Base-by-base conservation (phyloP, 352 stramenopile species). In the Phytophthora constricta region DNA sequence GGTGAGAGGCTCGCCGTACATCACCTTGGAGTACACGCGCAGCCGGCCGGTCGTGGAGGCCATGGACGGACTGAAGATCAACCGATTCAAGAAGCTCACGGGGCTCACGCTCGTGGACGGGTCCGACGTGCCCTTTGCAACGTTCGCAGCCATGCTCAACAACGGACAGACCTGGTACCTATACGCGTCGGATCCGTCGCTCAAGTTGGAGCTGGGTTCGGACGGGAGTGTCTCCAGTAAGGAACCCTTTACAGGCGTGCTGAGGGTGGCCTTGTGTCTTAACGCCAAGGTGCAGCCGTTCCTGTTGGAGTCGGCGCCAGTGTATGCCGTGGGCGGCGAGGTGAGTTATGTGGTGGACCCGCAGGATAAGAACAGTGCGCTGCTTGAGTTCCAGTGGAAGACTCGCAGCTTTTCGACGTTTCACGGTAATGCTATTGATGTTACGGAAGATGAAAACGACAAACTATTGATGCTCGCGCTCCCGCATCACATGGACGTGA, bases 1-100 rank as follows among this genome's bases (percentile, higher is more conserved):
- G 22, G 85, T 93, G 62, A 84, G 87, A 26, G 87, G 87, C 19
- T 95, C 87, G 58, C 89, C 89, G 27, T 96, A 92, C 55, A 47
- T 95, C 10, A 95, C 89, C 4, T 71, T 90, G 50, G 80, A 95
- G 46, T 96, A 79, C 64, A 66, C 52, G 9, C 62, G 62, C 58
- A 80, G 73, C 41, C 70, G 72, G n/a, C 86, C 89, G 2, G 57
- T 84, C 45, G 62, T 96, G 50, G 73, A 87, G 37, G 66, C 79
- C 14, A 66, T 60, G n/a, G 77, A 89, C 27, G 82, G 79, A 41
- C 61, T 91, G 55, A 51, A 60, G 39, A 79, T 90, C 41, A 67
- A 53, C 41, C 65, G 72, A 17, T 68, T 90, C 53, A 89, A 90
- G 64, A 82, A 80, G 28, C 47, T 79, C 4, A 19, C 82, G 23